Percentiles rank a stretch among this genome's conserved stretches.
Conservation (phyloP, 306 rosid genomes). For the Ceratonia siliqua region DNA sequence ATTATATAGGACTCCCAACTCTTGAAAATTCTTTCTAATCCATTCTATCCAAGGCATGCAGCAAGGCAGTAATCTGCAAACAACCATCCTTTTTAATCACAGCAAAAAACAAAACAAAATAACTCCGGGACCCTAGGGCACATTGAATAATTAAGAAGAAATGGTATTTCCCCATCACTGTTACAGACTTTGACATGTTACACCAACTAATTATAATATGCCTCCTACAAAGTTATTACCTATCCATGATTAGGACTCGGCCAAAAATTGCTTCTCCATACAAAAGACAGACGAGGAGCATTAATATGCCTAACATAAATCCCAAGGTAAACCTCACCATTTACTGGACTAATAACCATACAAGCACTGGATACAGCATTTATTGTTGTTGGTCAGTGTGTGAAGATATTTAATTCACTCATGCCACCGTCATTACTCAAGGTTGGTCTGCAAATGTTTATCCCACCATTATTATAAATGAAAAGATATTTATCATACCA, state of each 20-base stretch:
- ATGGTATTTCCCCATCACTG: background rate
- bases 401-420: conserved; percentile 4
- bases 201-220: background rate
- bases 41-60: background rate
- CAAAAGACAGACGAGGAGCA: background rate
- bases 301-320: background rate
- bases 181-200: too few relatives aligned
- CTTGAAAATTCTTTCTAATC: background rate
- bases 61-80: background rate
- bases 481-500: background rate
- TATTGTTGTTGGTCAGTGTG: background rate
- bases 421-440: background rate
- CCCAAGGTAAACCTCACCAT: background rate
- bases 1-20: background rate
- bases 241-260: background rate
- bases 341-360: background rate
- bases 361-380: background rate
- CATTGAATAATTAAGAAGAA: conserved; percentile 17
- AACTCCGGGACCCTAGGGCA: background rate
- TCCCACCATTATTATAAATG: background rate
- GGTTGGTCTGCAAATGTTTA: conserved; percentile 3
- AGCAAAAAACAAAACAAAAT: conserved; percentile 1
- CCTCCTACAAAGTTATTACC: conserved; percentile 5
- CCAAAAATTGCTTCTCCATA: background rate
- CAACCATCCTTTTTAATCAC: too few relatives aligned